These are phyloP conservation scores for Porodaedalea pini DNA, from an alignment of 1,284 basidiomycete species.

Conservation along the genomic window DNA sequence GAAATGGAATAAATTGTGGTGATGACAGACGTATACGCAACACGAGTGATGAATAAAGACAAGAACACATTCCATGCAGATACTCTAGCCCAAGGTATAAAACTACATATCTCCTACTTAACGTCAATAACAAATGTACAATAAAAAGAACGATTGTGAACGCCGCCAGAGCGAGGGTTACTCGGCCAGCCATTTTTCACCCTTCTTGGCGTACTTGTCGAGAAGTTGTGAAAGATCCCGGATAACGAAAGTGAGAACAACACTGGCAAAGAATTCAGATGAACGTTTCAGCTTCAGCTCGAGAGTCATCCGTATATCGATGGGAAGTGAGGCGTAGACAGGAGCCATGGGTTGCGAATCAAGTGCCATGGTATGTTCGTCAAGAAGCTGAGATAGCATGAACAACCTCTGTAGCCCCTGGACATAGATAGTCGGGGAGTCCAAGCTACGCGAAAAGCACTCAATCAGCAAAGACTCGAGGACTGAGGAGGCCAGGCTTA, in stretches of 20 bases:
- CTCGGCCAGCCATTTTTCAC: conserved; percentile 83
- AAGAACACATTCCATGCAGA: conserved; percentile 13
- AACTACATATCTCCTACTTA: conserved; percentile 15
- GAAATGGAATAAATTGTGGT: conserved; percentile 6
- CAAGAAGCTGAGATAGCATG: conserved; percentile 72
- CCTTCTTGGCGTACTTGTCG: conserved; percentile 90
- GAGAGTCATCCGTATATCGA: conserved; percentile 58
- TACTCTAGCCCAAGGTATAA: conserved; percentile 19
- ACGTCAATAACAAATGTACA: conserved; percentile 18
- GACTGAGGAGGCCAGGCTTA: conserved; percentile 38
- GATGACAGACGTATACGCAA: conserved; percentile 10
- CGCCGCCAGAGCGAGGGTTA: conserved; percentile 31
- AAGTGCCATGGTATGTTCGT: conserved; percentile 81
- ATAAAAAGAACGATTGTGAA: conserved; percentile 4
- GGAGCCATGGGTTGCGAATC: conserved; percentile 59
- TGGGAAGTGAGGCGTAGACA: conserved; percentile 67
- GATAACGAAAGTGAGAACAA: conserved; percentile 89
- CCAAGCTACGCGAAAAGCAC: conserved; percentile 52
- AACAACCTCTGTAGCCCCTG: conserved; percentile 77
- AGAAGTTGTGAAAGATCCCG: conserved; percentile 79
- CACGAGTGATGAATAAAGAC: conserved; percentile 3
- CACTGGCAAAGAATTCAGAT: conserved; percentile 88
- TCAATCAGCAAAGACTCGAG: conserved; percentile 19
- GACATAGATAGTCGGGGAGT: conserved; percentile 85
- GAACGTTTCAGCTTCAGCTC: conserved; percentile 75